Evolutionary conservation across 345 rosid species (phyloP), one percentile per base, ranked within the genome.

Genomic region (Noccaea caerulescens): DNA sequence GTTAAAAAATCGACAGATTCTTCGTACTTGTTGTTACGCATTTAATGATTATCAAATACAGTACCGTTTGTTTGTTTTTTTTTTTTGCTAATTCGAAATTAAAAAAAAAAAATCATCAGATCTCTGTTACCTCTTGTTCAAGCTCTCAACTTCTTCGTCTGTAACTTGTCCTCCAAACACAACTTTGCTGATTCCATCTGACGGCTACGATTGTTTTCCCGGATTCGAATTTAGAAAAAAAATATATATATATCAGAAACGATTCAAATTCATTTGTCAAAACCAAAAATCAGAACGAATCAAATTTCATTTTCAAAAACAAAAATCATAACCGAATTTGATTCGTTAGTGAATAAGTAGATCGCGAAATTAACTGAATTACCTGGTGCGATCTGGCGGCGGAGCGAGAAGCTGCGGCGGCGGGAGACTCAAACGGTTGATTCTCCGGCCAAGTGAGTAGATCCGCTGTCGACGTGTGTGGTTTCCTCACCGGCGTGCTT

Each of bases 101-200:
- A 27, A 27, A 9, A 54, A n/a, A 3, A 3, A 32, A 43, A 4
- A 36, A 13, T 51, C 5, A 27, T 43, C 76, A 83, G 93, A 90
- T 87, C 87, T 72, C 82, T 50, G 39, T 81, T 39, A 93, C 98
- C 98, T 84, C 81, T 85, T 87, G 87, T 89, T 91, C 57, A 93
- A 80, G 77, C 87, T 85, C 82, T 89, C 94, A 38, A 68, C 75
- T 79, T 93, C 97, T 80, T 93, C 96, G n/a, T 91, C 98, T 13
- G 98, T 93, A 38, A 93, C 93, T 76, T 93, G 98, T 36, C 98
- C 98, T 12, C 98, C 98, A 71, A 93, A 93, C 75, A 93, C 97
- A 68, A 89, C 97, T 75, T 89, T 91, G 32, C 95, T 86, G 68
- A 93, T 87, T 72, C 96, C 97, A 81, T 92, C 96, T 30, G 97